phyloP scores from a whole-genome alignment of 2,329 filamentous ascomycete genomes.

The Epichloe typhina region DNA sequence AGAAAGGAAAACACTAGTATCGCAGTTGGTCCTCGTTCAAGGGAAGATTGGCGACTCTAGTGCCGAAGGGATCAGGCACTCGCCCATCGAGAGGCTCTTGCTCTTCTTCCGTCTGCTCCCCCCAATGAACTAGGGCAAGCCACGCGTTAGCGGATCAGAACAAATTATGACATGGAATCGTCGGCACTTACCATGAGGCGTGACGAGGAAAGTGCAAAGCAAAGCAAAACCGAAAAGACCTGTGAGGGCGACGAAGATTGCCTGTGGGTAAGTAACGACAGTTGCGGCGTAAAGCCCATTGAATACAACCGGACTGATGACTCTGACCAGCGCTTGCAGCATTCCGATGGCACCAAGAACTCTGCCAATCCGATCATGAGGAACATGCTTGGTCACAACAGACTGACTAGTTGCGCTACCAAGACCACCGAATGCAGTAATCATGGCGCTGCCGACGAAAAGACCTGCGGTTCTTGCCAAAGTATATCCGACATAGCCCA shows the following conservation, averaged over 20 bases:
- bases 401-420: slow-evolving; percentile 76
- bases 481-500: slow-evolving; percentile 65
- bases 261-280: slow-evolving; percentile 63
- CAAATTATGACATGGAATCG: neutral
- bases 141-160: neutral
- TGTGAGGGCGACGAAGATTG: slow-evolving; percentile 66
- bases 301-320: slow-evolving; percentile 70
- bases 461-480: slow-evolving; percentile 45
- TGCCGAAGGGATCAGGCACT: slow-evolving; percentile 5
- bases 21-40: slow-evolving; percentile 17
- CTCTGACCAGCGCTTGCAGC: slow-evolving; percentile 66
- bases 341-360: slow-evolving; percentile 81
- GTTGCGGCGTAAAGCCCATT: slow-evolving; percentile 78
- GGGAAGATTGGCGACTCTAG: slow-evolving; percentile 8
- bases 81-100: slow-evolving; percentile 10
- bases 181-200: slow-evolving; percentile 53
- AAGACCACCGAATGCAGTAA: slow-evolving; percentile 70
- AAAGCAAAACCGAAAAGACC: slow-evolving; percentile 54
- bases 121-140: slow-evolving; percentile 19
- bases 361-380: slow-evolving; percentile 67
- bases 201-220: slow-evolving; percentile 55
- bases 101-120: slow-evolving; percentile 12
- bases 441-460: slow-evolving; percentile 59
- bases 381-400: slow-evolving; percentile 81
- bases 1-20: slow-evolving; percentile 6